These are phyloP conservation scores for Cladophialophora chaetospira DNA, from an alignment of 2,329 filamentous ascomycete genomes.

Conservation along the genomic window DNA sequence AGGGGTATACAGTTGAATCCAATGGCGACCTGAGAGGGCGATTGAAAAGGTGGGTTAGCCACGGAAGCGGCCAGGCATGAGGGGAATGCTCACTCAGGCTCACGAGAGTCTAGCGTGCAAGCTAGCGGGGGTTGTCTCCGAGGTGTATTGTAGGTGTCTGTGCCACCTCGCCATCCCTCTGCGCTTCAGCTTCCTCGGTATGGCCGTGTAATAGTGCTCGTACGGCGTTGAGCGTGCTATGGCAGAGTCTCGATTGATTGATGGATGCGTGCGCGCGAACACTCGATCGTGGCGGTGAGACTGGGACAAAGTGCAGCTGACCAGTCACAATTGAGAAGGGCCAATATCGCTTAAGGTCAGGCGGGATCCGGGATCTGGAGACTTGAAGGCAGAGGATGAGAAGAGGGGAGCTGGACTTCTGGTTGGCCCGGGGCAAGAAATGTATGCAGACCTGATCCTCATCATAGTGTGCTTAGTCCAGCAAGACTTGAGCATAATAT, in stretches of 20 bases:
- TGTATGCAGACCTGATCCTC: background rate
- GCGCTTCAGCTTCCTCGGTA: too few species aligned
- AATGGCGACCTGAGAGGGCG: conserved; percentile 1
- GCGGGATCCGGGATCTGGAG: conserved; percentile 18
- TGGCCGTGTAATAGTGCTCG: too few species aligned
- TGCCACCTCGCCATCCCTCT: background rate
- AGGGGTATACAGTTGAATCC: conserved; percentile 24
- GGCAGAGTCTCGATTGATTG: background rate
- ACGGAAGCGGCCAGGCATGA: background rate
- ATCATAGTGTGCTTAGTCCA: too few species aligned
- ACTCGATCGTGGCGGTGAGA: conserved; percentile 17
- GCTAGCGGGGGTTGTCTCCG: conserved; percentile 5
- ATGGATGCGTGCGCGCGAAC: background rate
- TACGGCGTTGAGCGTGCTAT: too few species aligned
- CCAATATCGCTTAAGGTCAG: conserved; percentile 11
- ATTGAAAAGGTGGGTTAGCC: conserved; percentile 2
- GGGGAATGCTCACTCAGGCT: too few species aligned
- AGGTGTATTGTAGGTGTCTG: background rate
- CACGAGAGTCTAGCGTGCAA: background rate
- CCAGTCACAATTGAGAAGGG: conserved; percentile 17
- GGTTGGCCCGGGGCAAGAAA: background rate
- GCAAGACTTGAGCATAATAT: too few species aligned
- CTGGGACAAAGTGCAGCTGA: conserved; percentile 3
- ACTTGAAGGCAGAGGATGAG: conserved; percentile 6
- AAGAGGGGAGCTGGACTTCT: conserved; percentile 6